These are phyloP conservation scores for Oryza australiensis DNA, from an alignment of 176 grass and related monocot genomes.

Conservation along the genomic window DNA sequence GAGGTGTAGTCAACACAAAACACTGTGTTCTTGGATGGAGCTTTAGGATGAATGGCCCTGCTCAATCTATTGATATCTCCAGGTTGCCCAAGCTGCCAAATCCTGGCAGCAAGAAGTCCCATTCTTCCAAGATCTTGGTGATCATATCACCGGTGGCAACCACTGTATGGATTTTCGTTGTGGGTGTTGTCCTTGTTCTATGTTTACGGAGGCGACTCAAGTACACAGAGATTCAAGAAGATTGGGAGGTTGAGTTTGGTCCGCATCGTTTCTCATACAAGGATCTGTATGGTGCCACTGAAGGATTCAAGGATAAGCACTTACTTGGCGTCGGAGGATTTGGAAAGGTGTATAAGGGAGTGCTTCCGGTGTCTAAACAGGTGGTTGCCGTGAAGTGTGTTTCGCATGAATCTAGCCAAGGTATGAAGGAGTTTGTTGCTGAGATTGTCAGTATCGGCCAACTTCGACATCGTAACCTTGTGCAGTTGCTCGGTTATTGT, in stretches of 20 bases:
- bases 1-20: too few species aligned
- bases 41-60: background rate
- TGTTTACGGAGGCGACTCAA: background rate
- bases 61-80: background rate
- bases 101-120: background rate
- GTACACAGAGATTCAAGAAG: slow-evolving; percentile 3
- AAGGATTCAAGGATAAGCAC: slow-evolving; percentile 29
- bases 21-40: too few species aligned
- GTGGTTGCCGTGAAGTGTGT: slow-evolving; percentile 47
- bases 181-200: background rate
- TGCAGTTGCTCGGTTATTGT: slow-evolving; percentile 46
- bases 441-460: slow-evolving; percentile 51
- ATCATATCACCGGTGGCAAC: background rate
- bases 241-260: slow-evolving; percentile 39
- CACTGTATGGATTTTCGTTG: background rate
- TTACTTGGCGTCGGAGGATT: slow-evolving; percentile 41
- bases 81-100: background rate
- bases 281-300: background rate
- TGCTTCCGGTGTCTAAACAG: slow-evolving; percentile 20
- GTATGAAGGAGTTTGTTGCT: slow-evolving; percentile 40
- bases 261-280: slow-evolving; percentile 17
- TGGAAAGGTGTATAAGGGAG: slow-evolving; percentile 46
- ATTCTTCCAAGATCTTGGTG: background rate
- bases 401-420: slow-evolving; percentile 39
- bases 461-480: slow-evolving; percentile 49